Evolutionary conservation across 805 yeast genomes (phyloP), one percentile per base, ranked within the genome.

Genomic region (Metschnikowia continentalis): DNA sequence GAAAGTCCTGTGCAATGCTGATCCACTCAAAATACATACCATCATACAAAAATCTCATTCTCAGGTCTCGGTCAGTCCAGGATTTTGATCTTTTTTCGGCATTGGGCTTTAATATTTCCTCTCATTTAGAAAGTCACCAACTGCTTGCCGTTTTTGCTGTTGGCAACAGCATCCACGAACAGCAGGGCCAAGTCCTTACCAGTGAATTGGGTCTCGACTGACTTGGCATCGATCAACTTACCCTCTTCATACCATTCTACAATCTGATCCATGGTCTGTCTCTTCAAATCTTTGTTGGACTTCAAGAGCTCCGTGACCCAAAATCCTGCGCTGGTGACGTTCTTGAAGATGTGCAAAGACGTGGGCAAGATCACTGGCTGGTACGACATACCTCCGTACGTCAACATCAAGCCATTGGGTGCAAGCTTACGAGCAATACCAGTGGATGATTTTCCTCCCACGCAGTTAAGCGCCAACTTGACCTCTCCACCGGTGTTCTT

Each of bases 341-440:
- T 87, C 69, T 92, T 94, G 76, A 94, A 94, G 56, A 94, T 91
- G 64, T 88, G 88, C 53, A 88, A 72, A 0, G 96, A 82, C 0
- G 97, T 90, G 37, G 98, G 97, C 50, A 94, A 69, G n/a, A 81
- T 79, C 10, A 94, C 95, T 1, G 99, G 99, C 70, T 89, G 91
- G 76, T 85, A 83, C 3, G 97, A 89, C 99, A 94, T 94, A 36
- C 96, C 98, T 33, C 99, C 99, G 64, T 94, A 94, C 1, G 98
- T 90, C 59, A 90, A 81, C 75, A 94, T 72, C 44, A 83, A 78
- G 1, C 94, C 96, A 59, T 88, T 82, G 14, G 74, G 70, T 36
- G 82, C 83, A 50, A 94, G 76, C 66, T 90, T 92, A 58, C 97
- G 78, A 8, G 96, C 92, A 59, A 94, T 76, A 39, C 85, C 85